These are phyloP conservation scores for Lecanosticta acicola DNA, from an alignment of 2,329 filamentous ascomycete species.

Conservation along the genomic window DNA sequence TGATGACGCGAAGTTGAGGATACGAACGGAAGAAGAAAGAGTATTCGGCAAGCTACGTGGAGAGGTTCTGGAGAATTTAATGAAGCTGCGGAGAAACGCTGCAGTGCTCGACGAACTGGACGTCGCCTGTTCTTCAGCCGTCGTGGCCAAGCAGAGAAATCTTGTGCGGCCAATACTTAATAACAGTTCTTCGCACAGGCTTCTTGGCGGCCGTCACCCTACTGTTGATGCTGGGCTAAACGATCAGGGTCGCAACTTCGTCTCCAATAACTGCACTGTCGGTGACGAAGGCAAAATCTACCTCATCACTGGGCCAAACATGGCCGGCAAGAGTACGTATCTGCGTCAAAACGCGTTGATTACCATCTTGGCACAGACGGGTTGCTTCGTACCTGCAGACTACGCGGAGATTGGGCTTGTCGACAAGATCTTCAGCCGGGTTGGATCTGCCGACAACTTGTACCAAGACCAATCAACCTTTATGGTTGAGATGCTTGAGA, in stretches of 20 bases:
- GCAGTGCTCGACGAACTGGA: conserved; percentile 91
- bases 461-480: conserved; percentile 94
- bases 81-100: conserved; percentile 83
- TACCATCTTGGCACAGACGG: conserved; percentile 85
- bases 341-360: conserved; percentile 93
- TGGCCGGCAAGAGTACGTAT: conserved; percentile 96
- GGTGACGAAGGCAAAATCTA: conserved; percentile 69
- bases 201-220: conserved; percentile 82
- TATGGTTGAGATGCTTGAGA: conserved; percentile 99
- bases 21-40: conserved; percentile 75
- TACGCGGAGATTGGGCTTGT: conserved; percentile 83
- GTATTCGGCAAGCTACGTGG: conserved; percentile 71
- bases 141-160: conserved; percentile 66
- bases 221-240: conserved; percentile 81
- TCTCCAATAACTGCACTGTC: conserved; percentile 78
- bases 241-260: conserved; percentile 74
- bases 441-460: conserved; percentile 87
- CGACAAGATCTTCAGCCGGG: conserved; percentile 89
- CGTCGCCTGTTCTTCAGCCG: conserved; percentile 78
- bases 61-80: conserved; percentile 71
- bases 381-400: conserved; percentile 84
- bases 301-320: conserved; percentile 80
- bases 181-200: conserved; percentile 58
- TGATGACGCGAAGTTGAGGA: conserved; percentile 70
- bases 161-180: conserved; percentile 71